Base-by-base conservation (phyloP, 371 early-diverging fungal species). In the Entomophthora muscae region DNA sequence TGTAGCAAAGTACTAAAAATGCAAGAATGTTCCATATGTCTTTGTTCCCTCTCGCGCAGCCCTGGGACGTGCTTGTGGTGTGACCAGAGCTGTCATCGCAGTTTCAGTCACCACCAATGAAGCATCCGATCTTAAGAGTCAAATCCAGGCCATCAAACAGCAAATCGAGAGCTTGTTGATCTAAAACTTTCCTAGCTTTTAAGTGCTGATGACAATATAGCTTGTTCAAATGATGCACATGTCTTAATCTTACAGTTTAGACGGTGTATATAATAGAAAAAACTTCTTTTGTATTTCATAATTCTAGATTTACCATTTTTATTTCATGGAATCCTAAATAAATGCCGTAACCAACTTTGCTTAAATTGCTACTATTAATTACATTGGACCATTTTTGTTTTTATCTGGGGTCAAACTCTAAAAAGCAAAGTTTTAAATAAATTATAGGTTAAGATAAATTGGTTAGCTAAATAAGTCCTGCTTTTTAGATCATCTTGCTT, bases 61-160 rank as follows among this genome's bases (percentile, higher is more conserved):
- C 29, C 82, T 99, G 22, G 99, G 99, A 67, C 91, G 98, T 75
- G 98, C 98, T 56, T 98, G 98, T 76, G 95, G 96, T 72, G 93
- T 98, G 31, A 83, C 91, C 52, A 88, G 98, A 61, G 78, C 95
- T 55, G 98, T 97, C 33, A 88, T 98, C 65, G 86, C 99, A 61
- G 79, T 80, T 70, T 90, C 92, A 32, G 83, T 98, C 67, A 96
- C 94, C 70, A 85, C 93, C 68, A 98, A 96, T 84, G 97, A 94
- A 72, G 95, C 88, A 22, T 91, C 91, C 53, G 95, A 95, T 70
- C 81, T 95, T 68, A 89, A 85, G 82, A 76, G 85, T 64, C 94
- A 93, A 76, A 98, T 96, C 72, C 75, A 81, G 68, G 76, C 81
- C 65, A 84, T 95, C 78, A 92, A 93, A 83, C 75, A 76, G 71